Percentiles rank a stretch among this genome's conserved stretches.
Evolutionary conservation across 2,329 filamentous ascomycete genomes (phyloP).

Genomic region (Monosporascus cannonballus): DNA sequence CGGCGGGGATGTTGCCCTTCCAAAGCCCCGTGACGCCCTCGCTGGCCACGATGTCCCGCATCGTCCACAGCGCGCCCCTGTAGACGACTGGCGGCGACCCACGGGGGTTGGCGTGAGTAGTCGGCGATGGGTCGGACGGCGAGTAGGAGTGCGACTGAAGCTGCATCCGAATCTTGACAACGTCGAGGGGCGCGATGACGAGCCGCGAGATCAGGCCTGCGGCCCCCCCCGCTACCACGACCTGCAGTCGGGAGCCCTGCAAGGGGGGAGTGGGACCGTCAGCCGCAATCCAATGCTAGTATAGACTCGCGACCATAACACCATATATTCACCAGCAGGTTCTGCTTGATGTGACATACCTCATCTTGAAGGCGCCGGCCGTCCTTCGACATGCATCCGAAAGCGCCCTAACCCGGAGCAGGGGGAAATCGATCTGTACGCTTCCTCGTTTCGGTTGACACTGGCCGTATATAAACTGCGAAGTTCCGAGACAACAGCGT

Average conservation of each 20-base stretch:
- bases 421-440: not conserved
- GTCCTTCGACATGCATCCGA: slow-evolving; percentile 38
- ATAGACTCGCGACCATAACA: not conserved
- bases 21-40: slow-evolving; percentile 85
- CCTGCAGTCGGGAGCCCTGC: slow-evolving; percentile 51
- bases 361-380: slow-evolving; percentile 52
- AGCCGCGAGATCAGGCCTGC: slow-evolving; percentile 91
- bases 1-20: slow-evolving; percentile 97
- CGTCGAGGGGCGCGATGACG: slow-evolving; percentile 89
- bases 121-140: slow-evolving; percentile 44
- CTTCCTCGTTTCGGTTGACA: not conserved
- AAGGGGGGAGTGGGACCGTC: slow-evolving; percentile 1
- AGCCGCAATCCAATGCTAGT: slow-evolving; percentile 1
- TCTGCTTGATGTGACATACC: slow-evolving; percentile 27
- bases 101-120: slow-evolving; percentile 33
- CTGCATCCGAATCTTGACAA: slow-evolving; percentile 96
- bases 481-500: not conserved
- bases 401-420: slow-evolving; percentile 20
- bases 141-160: slow-evolving; percentile 82
- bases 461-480: not conserved
- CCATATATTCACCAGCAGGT: not conserved
- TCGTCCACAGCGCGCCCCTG: slow-evolving; percentile 70
- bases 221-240: slow-evolving; percentile 49
- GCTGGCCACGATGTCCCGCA: slow-evolving; percentile 68
- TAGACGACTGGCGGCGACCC: slow-evolving; percentile 45